These are phyloP conservation scores for Vicia faba DNA, from an alignment of 306 rosid genomes.

Conservation along the genomic window DNA sequence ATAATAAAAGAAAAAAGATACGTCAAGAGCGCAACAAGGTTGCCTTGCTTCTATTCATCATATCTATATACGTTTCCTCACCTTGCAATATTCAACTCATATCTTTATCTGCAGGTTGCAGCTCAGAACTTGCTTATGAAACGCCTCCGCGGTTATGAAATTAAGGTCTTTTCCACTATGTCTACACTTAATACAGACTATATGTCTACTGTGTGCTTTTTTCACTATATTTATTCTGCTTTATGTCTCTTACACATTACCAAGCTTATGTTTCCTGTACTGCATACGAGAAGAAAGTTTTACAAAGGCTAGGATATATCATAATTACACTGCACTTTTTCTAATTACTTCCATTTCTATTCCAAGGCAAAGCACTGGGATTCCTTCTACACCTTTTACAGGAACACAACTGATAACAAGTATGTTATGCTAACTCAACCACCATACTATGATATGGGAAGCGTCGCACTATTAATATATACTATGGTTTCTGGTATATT, in stretches of 20 bases:
- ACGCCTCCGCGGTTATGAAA: slow-evolving; percentile 84
- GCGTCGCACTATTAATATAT: slow-evolving; percentile 27
- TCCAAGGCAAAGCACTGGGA: slow-evolving; percentile 93
- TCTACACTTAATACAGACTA: neutral
- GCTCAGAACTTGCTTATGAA: slow-evolving; percentile 85
- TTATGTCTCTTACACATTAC: neutral
- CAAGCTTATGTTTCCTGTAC: slow-evolving; percentile 8
- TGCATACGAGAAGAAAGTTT: slow-evolving; percentile 6
- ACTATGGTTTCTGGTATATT: slow-evolving; percentile 32
- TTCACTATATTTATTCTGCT: neutral
- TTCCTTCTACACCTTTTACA: slow-evolving; percentile 79
- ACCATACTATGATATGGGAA: slow-evolving; percentile 2
- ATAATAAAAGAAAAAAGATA: slow-evolving; percentile 89
- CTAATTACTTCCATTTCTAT: slow-evolving; percentile 29
- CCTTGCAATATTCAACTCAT: too few species aligned
- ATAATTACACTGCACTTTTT: too few species aligned
- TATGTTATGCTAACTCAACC: slow-evolving; percentile 42
- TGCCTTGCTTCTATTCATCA: too few species aligned
- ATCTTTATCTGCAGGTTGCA: slow-evolving; percentile 57
- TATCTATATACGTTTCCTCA: too few species aligned
- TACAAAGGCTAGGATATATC: slow-evolving; percentile 6
- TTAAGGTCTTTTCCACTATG: slow-evolving; percentile 60
- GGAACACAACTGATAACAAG: slow-evolving; percentile 93
- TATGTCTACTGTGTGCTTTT: neutral
- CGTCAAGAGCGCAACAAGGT: slow-evolving; percentile 98